Conservation (phyloP, 257 asterid species). For the Gardenia jasminoides region DNA sequence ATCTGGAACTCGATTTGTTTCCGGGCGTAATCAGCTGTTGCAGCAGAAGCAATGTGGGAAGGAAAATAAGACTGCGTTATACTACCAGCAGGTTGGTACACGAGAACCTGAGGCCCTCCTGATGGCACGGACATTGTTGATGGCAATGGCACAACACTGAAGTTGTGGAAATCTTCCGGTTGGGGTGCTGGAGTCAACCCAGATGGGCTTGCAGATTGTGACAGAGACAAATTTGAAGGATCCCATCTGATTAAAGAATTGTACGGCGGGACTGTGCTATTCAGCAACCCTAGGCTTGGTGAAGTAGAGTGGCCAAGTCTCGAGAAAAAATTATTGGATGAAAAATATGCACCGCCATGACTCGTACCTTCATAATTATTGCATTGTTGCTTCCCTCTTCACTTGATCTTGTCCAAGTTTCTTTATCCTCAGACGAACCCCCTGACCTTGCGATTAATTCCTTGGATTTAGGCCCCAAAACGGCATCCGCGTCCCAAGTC, state of each 20-base stretch:
- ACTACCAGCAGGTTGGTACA: conserved; percentile 55
- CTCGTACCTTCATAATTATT: conserved; percentile 16
- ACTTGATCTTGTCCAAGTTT: conserved; percentile 27
- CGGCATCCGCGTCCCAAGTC: conserved; percentile 13
- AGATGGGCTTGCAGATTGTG: conserved; percentile 43
- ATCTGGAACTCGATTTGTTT: conserved; percentile 44
- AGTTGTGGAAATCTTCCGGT: conserved; percentile 50
- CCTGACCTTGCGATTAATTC: conserved; percentile 17
- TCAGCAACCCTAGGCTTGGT: conserved; percentile 24
- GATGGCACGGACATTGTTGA: conserved; percentile 28
- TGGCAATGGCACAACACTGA: conserved; percentile 35
- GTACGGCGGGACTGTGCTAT: conserved; percentile 16
- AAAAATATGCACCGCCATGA: conserved; percentile 22
- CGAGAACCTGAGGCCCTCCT: conserved; percentile 42
- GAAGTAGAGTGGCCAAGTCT: conserved; percentile 26
- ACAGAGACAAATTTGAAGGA: conserved; percentile 54
- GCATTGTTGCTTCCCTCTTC: conserved; percentile 26
- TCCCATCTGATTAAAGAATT: conserved; percentile 58
- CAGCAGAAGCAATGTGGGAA: conserved; percentile 24
- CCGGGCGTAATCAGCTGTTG: conserved; percentile 28
- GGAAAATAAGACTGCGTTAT: conserved; percentile 52
- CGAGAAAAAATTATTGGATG: conserved; percentile 27
- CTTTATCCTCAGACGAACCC: conserved; percentile 18
- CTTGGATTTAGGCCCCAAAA: conserved; percentile 27
- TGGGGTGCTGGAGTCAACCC: conserved; percentile 25